phyloP scores from a whole-genome alignment of 106 monocot species.

The Triglochin maritima region DNA sequence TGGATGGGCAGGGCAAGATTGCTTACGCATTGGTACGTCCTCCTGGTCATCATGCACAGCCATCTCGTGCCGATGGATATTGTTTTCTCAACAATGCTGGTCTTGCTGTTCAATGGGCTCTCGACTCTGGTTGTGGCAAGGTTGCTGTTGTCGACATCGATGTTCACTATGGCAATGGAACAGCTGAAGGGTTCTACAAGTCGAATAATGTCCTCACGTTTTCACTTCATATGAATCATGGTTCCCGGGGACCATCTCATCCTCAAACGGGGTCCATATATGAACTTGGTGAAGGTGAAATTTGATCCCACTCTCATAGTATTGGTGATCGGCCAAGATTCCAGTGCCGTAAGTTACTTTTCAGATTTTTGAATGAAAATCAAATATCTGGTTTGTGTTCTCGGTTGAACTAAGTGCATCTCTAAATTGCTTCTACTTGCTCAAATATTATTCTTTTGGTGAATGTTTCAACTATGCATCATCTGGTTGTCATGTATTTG shows the following conservation, averaged over 20 bases:
- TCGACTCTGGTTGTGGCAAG: conserved; percentile 41
- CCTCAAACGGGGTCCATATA: conserved; percentile 65
- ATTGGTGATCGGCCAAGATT: conserved; percentile 74
- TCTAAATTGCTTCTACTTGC: too few species aligned
- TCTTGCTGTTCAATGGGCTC: conserved; percentile 58
- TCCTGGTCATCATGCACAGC: conserved; percentile 95
- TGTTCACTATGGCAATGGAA: conserved; percentile 95
- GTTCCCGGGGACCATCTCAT: conserved; percentile 87
- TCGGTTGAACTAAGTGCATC: too few species aligned
- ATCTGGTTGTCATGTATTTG: too few species aligned
- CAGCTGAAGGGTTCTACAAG: conserved; percentile 80
- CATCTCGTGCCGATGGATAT: conserved; percentile 78
- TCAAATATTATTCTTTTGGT: too few species aligned
- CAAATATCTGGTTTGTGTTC: too few species aligned
- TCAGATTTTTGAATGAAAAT: background rate
- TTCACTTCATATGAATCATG: conserved; percentile 93
- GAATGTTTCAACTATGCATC: too few species aligned
- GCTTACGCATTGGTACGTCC: conserved; percentile 86
- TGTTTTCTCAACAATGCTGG: conserved; percentile 94
- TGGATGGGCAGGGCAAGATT: conserved; percentile 52
- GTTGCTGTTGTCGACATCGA: conserved; percentile 71
- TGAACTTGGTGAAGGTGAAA: conserved; percentile 53
- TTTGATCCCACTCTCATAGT: conserved; percentile 54
- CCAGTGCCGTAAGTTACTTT: conserved; percentile 61
- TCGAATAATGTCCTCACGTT: conserved; percentile 65